phyloP scores from a whole-genome alignment of 306 rosid species.

The Sindora glabra region DNA sequence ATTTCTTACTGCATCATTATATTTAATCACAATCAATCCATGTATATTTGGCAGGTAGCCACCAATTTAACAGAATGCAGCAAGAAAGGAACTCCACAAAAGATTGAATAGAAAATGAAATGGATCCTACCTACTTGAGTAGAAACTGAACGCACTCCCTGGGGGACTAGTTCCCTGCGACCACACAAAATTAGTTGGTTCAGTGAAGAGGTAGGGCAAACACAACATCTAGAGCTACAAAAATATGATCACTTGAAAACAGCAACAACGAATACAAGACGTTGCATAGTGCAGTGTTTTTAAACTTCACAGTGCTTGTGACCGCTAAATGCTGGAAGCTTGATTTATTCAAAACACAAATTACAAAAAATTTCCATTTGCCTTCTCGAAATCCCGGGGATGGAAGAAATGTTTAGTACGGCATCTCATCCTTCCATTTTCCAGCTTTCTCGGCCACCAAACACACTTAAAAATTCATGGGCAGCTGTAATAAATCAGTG shows the following conservation, averaged over 20 bases:
- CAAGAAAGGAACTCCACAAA: background rate
- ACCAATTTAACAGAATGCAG: background rate
- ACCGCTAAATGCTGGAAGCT: too few relatives aligned
- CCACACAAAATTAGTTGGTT: background rate
- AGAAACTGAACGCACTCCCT: conserved; percentile 79
- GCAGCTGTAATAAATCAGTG: background rate
- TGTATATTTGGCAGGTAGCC: background rate
- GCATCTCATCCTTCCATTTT: too few relatives aligned
- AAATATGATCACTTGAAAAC: too few relatives aligned
- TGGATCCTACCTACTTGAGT: conserved; percentile 75
- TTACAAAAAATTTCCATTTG: too few relatives aligned
- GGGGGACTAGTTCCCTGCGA: conserved; percentile 62
- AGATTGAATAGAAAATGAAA: background rate
- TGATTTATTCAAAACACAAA: too few relatives aligned
- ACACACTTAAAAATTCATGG: background rate
- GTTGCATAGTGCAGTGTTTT: too few relatives aligned
- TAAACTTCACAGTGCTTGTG: too few relatives aligned
- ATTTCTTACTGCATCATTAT: conserved; percentile 52
- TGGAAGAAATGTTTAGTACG: too few relatives aligned
- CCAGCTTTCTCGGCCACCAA: conserved; percentile 10
- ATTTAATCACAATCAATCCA: conserved; percentile 7
- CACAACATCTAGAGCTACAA: too few relatives aligned
- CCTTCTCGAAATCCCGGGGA: too few relatives aligned
- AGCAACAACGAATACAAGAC: too few relatives aligned
- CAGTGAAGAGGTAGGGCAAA: background rate